phyloP scores from a whole-genome alignment of 2,329 filamentous ascomycete genomes.

The Penicillium brevicompactum region DNA sequence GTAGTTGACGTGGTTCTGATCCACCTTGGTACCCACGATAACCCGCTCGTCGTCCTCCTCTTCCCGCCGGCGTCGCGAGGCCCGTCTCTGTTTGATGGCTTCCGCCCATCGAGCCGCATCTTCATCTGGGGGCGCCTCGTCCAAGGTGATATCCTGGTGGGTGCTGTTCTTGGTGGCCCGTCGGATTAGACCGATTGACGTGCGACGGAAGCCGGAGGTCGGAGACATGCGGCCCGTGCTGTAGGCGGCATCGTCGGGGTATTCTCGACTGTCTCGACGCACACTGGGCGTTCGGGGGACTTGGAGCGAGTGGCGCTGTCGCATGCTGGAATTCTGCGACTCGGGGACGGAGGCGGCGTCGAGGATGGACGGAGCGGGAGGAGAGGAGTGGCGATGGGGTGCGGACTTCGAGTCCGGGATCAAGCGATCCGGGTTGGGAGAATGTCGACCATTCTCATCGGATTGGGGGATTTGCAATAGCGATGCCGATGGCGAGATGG shows the following conservation, averaged over 20 bases:
- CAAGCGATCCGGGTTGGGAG: slow-evolving; percentile 35
- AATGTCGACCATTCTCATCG: slow-evolving; percentile 34
- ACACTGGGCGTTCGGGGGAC: slow-evolving; percentile 71
- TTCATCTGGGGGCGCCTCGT: slow-evolving; percentile 84
- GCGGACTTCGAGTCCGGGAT: slow-evolving; percentile 28
- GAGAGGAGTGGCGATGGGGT: slow-evolving; percentile 43
- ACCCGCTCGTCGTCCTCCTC: slow-evolving; percentile 89
- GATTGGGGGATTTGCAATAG: slow-evolving; percentile 37
- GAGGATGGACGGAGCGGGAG: slow-evolving; percentile 58
- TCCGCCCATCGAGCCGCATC: slow-evolving; percentile 92
- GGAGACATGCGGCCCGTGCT: slow-evolving; percentile 83
- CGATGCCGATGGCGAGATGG: slow-evolving; percentile 30
- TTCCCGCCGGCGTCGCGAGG: slow-evolving; percentile 78
- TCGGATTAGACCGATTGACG: slow-evolving; percentile 80
- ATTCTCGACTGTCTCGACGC: slow-evolving; percentile 67
- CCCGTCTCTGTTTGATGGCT: slow-evolving; percentile 85
- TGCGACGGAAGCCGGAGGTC: slow-evolving; percentile 66
- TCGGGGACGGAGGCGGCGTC: slow-evolving; percentile 57
- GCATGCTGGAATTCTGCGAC: slow-evolving; percentile 61
- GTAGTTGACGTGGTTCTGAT: slow-evolving; percentile 96
- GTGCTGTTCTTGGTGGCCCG: slow-evolving; percentile 83
- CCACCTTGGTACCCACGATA: slow-evolving; percentile 94
- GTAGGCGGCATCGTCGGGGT: slow-evolving; percentile 62
- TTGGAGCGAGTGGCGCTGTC: slow-evolving; percentile 85
- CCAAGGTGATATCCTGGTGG: slow-evolving; percentile 78